phyloP scores from a whole-genome alignment of 208 protist species.

The Leishmania amazonensis region DNA sequence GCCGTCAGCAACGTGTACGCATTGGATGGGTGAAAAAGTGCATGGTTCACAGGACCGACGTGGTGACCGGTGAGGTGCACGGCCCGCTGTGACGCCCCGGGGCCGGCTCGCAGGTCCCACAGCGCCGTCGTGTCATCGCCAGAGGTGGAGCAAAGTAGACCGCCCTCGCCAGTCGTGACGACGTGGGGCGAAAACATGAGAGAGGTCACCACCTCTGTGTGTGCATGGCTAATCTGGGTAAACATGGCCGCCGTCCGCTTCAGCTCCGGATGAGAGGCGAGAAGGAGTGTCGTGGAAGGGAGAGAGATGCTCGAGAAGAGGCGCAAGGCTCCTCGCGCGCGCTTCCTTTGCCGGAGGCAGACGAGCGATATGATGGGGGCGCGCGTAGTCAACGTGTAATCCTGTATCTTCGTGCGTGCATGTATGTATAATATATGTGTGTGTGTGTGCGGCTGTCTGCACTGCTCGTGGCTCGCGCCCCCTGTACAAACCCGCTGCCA shows the following conservation, averaged over 20 bases:
- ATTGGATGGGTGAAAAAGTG: constrained; percentile 56
- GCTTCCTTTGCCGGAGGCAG: not conserved
- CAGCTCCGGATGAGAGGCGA: not conserved
- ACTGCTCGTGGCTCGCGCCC: not conserved
- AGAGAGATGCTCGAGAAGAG: not conserved
- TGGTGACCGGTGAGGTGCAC: constrained; percentile 47
- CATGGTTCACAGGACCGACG: constrained; percentile 74
- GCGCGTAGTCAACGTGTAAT: not conserved
- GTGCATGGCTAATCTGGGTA: constrained; percentile 49
- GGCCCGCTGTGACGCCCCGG: constrained; percentile 20
- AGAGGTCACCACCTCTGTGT: constrained; percentile 78
- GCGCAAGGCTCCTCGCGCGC: not conserved
- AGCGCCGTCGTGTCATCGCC: constrained; percentile 84
- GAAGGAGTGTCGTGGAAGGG: not conserved
- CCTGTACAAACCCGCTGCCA: not conserved
- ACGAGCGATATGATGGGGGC: not conserved
- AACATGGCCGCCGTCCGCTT: constrained; percentile 32
- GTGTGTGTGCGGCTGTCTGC: not conserved
- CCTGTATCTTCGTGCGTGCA: not conserved
- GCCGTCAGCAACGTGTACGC: constrained; percentile 55
- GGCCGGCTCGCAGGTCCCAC: constrained; percentile 58
- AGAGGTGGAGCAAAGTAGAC: constrained; percentile 72
- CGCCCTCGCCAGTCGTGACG: constrained; percentile 15
- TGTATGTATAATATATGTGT: not conserved
- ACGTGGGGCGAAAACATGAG: constrained; percentile 67